Percentiles rank a stretch among this genome's conserved stretches.
Evolutionary conservation across 2,329 filamentous ascomycete species (phyloP).

Genomic region (Claviceps sp.): DNA sequence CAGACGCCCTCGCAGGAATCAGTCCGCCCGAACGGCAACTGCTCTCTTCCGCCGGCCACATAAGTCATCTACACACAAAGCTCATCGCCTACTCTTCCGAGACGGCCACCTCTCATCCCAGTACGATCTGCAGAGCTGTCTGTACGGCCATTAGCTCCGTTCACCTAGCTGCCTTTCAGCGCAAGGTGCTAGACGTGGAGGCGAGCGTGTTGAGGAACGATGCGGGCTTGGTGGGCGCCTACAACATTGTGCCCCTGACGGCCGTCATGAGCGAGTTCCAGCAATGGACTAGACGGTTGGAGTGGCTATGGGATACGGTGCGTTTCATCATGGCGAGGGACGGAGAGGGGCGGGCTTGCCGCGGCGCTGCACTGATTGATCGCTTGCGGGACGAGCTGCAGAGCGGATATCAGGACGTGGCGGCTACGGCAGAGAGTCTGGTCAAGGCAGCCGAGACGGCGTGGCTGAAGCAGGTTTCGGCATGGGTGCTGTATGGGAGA

Average conservation of each 20-base stretch:
- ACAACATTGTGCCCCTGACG: conserved; percentile 85
- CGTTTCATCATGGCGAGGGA: conserved; percentile 47
- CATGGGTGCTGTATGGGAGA: conserved; percentile 82
- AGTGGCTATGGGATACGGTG: conserved; percentile 70
- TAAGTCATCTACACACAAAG: conserved; percentile 66
- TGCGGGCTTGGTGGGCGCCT: conserved; percentile 71
- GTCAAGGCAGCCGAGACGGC: conserved; percentile 71
- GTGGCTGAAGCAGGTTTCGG: conserved; percentile 82
- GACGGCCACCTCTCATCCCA: conserved; percentile 59
- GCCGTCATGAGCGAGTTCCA: conserved; percentile 72
- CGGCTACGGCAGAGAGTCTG: conserved; percentile 59
- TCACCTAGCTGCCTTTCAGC: conserved; percentile 70
- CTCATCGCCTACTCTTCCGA: conserved; percentile 53
- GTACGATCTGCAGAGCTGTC: conserved; percentile 76
- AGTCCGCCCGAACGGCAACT: conserved; percentile 76
- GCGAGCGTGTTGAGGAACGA: conserved; percentile 62
- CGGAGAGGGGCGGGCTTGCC: conserved; percentile 31
- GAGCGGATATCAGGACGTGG: conserved; percentile 81
- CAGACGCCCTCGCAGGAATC: conserved; percentile 34
- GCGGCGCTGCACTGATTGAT: conserved; percentile 64
- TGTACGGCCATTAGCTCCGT: conserved; percentile 62
- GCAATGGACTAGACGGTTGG: conserved; percentile 71
- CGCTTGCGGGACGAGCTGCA: conserved; percentile 61
- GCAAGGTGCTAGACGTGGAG: conserved; percentile 76
- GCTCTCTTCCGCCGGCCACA: conserved; percentile 59